Evolutionary conservation across 225 moss, liverwort and hornwort genomes (phyloP), one percentile per base, ranked within the genome.

Genomic region (Bryoerythrophyllum caledonicum): DNA sequence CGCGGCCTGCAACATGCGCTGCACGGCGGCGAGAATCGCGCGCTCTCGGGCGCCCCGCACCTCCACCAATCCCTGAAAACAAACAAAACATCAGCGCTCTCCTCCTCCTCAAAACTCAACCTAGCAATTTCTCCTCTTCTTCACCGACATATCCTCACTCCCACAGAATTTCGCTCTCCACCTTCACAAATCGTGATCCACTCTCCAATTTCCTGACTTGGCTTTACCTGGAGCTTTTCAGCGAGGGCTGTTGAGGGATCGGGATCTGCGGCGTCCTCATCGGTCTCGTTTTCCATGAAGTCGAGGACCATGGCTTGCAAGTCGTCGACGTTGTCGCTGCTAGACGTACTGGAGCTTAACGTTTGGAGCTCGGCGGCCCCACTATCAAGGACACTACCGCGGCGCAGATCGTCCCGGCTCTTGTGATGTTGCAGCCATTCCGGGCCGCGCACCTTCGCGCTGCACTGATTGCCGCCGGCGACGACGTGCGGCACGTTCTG

Each of bases 291-390:
- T 57, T 91, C 91, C 63, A 91, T 85, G 64, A 85, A 91, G 49
- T 91, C 89, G 6, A 83, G 76, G 27, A 91, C 89, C 91, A 91
- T 87, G n/a, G 89, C 87, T n/a, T 87, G 87, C 19, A 91, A 85
- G 77, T 91, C 89, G n/a, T 38, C 48, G 48, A 49, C 48, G 17
- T 84, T 69, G 13, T 63, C 91, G 61, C 89, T 89, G 14, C 83
- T 32, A 32, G 32, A n/a, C n/a, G n/a, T 82, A 64, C 65, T 81
- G 76, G 83, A 44, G 19, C 48, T 49, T 6, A 49, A 5, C 48
- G 48, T 19, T 1, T 49, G 48, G 6, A 17, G 48, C 48, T 49
- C 44, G 15, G 43, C 13, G 9, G 44, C 5, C 14, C 1, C 19
- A 19, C 48, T 32, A 32, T 5, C 48, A 2, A 49, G 48, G 5